phyloP scores from a whole-genome alignment of 148 eudicot genomes.

The Linanthus parryae region DNA sequence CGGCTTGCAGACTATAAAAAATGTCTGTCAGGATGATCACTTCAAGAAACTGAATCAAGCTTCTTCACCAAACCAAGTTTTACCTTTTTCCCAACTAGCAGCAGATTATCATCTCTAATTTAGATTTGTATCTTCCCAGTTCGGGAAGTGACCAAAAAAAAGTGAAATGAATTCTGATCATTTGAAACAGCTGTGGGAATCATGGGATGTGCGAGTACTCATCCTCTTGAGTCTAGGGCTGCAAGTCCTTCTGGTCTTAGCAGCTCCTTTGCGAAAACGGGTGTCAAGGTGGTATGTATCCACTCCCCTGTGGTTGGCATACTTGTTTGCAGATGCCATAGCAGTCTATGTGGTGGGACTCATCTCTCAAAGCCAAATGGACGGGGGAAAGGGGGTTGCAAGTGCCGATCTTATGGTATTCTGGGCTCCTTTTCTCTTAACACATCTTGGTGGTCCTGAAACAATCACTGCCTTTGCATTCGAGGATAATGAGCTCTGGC shows the following conservation, averaged over 20 bases:
- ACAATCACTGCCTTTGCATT: conserved; percentile 2
- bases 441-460: conserved; percentile 11
- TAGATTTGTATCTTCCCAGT: no score
- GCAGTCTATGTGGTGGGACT: conserved; percentile 5
- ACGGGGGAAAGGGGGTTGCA: neutral
- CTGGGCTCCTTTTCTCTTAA: conserved; percentile 10
- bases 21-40: no score
- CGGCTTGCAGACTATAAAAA: no score
- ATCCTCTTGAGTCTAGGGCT: conserved; percentile 5
- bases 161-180: no score
- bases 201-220: conserved; percentile 8
- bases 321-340: conserved; percentile 5
- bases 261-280: conserved; percentile 8
- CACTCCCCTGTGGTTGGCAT: conserved; percentile 2
- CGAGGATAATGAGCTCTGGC: conserved; percentile 13
- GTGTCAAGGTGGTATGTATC: neutral
- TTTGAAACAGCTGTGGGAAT: neutral
- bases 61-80: no score
- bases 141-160: no score
- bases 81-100: no score
- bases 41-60: no score
- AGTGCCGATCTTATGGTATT: neutral
- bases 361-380: conserved; percentile 5
- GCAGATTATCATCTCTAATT: no score
- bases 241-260: conserved; percentile 2